Conservation (phyloP, 495 filamentous ascomycete genomes). For the Podospora tetraspora region DNA sequence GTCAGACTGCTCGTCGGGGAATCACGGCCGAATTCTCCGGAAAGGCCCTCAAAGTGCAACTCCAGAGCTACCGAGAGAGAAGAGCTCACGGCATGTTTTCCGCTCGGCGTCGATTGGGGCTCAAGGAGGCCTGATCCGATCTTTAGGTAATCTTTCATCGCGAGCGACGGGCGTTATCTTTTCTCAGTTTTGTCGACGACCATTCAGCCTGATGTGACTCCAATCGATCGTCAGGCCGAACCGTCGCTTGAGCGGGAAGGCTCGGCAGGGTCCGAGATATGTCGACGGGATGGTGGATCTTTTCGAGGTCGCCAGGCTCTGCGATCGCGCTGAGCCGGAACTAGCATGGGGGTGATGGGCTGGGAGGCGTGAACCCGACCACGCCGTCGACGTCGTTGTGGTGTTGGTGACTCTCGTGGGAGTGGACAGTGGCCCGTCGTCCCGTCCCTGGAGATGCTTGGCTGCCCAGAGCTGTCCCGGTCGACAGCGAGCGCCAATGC, state of each 20-base stretch:
- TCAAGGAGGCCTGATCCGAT: background rate
- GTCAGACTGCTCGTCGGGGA: slow-evolving; percentile 19
- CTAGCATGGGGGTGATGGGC: background rate
- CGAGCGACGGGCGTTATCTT: slow-evolving; percentile 10
- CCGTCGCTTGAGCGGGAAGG: slow-evolving; percentile 10
- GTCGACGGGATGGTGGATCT: background rate
- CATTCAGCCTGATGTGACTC: slow-evolving; percentile 22
- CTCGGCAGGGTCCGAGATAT: background rate
- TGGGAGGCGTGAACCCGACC: background rate
- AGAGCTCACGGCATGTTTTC: background rate
- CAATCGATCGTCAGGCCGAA: slow-evolving; percentile 13
- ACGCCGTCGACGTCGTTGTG: background rate
- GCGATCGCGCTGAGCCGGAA: background rate
- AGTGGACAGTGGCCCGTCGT: slow-evolving; percentile 1
- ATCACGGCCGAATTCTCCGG: slow-evolving; percentile 25
- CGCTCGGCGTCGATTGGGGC: background rate
- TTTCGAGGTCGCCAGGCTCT: background rate
- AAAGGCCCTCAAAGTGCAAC: background rate
- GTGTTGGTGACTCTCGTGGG: background rate
- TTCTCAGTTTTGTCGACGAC: background rate
- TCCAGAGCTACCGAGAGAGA: background rate
- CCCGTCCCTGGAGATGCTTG: background rate
- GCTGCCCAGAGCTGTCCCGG: background rate
- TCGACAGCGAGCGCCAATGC: background rate
- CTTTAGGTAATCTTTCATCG: slow-evolving; percentile 19